Evolutionary conservation across 1,284 basidiomycete genomes (phyloP).

Genomic region (Mycosarcoma mackinlayi): DNA sequence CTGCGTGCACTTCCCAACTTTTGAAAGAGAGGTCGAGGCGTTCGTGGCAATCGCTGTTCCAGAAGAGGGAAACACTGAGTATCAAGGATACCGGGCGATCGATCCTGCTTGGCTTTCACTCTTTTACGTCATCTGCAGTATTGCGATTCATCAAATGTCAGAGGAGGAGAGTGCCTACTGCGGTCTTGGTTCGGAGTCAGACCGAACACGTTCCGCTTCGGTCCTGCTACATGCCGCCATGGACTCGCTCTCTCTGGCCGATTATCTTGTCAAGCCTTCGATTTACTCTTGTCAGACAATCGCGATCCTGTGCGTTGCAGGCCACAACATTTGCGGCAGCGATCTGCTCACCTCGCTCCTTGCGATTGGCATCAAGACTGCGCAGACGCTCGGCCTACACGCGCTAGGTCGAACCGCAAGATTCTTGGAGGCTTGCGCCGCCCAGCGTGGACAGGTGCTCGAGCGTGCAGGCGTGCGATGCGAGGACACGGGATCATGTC

Average conservation of each 20-base stretch:
- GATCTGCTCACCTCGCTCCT: conserved; percentile 49
- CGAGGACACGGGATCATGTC: conserved; percentile 21
- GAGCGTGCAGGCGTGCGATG: conserved; percentile 21
- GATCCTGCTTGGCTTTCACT: conserved; percentile 52
- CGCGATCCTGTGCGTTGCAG: conserved; percentile 50
- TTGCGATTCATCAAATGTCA: conserved; percentile 55
- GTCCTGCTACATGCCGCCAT: conserved; percentile 42
- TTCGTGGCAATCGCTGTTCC: conserved; percentile 31
- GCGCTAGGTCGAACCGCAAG: conserved; percentile 38
- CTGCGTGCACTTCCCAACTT: conserved; percentile 50
- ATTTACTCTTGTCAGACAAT: conserved; percentile 51
- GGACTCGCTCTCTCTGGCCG: conserved; percentile 43
- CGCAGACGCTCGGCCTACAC: conserved; percentile 48
- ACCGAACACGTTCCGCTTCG: conserved; percentile 28
- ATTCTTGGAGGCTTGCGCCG: conserved; percentile 32
- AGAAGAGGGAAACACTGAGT: conserved; percentile 9
- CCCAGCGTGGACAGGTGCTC: conserved; percentile 28
- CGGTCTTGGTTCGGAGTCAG: conserved; percentile 19
- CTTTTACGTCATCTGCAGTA: conserved; percentile 48
- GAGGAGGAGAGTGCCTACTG: conserved; percentile 37
- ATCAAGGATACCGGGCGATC: conserved; percentile 32
- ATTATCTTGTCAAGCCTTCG: conserved; percentile 47
- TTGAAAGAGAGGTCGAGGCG: conserved; percentile 42
- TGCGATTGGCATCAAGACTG: conserved; percentile 55
- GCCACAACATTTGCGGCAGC: conserved; percentile 54